Conservation (phyloP, 768 basidiomycete genomes). For the Filobasidium wieringae region DNA sequence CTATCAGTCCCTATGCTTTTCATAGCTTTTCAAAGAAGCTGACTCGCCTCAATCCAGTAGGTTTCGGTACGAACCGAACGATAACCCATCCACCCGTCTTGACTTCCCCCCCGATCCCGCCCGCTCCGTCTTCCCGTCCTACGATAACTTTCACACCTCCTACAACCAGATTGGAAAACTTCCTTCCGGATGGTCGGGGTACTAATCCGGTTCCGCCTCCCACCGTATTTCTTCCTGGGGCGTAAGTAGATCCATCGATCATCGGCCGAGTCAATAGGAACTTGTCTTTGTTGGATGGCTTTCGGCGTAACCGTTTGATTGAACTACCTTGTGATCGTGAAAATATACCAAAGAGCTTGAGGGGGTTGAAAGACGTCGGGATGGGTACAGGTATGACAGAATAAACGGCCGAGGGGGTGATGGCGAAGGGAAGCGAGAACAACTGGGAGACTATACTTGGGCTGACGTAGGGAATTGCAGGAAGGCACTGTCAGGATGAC, state of each 20-base stretch:
- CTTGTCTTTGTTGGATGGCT: conserved; percentile 1
- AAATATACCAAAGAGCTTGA: background rate
- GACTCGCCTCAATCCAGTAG: conserved; percentile 31
- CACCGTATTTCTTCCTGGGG: background rate
- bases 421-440: background rate
- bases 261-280: conserved; percentile 7
- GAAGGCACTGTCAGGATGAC: conserved; percentile 15
- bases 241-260: background rate
- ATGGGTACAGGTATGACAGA: background rate
- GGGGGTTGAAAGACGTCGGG: background rate
- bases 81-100: conserved; percentile 38
- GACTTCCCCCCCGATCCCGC: conserved; percentile 21
- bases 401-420: background rate
- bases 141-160: conserved; percentile 10
- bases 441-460: background rate
- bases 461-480: conserved; percentile 2
- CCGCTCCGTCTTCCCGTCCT: conserved; percentile 13
- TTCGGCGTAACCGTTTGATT: too few species aligned
- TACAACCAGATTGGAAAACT: background rate
- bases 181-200: conserved; percentile 3
- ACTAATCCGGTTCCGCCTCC: conserved; percentile 5
- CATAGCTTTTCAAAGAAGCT: too few species aligned
- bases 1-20: too few species aligned
- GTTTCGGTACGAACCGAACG: conserved; percentile 29
- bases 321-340: background rate